Evolutionary conservation across 1,284 basidiomycete genomes (phyloP), one percentile per base, ranked within the genome.

Genomic region (Trichosporon faecale): DNA sequence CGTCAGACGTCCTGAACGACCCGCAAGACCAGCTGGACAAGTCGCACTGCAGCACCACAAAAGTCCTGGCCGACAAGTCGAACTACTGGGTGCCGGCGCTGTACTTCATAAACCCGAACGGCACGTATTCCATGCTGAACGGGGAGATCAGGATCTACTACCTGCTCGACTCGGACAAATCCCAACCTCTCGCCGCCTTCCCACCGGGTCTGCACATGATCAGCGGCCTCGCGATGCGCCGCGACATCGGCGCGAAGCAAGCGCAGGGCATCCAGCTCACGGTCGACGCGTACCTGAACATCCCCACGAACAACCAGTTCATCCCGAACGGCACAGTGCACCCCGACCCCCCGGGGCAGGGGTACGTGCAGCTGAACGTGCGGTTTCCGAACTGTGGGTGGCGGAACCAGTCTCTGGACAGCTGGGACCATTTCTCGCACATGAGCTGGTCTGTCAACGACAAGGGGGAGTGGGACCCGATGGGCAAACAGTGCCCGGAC

Each of bases 171-270:
- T 4, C 1, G 9, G 55, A 61, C 55, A n/a, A 7, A 2, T n/a
- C 25, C 0, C 70, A 67, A 67, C 77, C 76, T 35, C 76, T 80
- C 64, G 68, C 73, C 21, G 78, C 83, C 25, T 83, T 81, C 75
- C 82, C 83, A 0, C 72, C 73, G 7, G 82, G 81, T 16, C 70
- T 83, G 7, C 76, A 77, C 18, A 82, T 83, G 80, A 72, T 84
- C 60, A 68, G 73, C 3, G 83, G 83, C 2, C 64, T 73, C 9
- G 72, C 79, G 9, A 74, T 65, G 65, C 52, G 37, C 11, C 71
- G 78, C n/a, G 71, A 78, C 68, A 31, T 64, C 3, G 64, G 68
- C 3, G 70, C 71, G 23, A 64, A 66, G 6, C 40, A 46, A 2
- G n/a, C 66, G 8, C 61, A 57, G 25, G 69, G 66, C 11, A 60